Base-by-base conservation (phyloP, 1,284 basidiomycete species). In the Trichosporon inkin region DNA sequence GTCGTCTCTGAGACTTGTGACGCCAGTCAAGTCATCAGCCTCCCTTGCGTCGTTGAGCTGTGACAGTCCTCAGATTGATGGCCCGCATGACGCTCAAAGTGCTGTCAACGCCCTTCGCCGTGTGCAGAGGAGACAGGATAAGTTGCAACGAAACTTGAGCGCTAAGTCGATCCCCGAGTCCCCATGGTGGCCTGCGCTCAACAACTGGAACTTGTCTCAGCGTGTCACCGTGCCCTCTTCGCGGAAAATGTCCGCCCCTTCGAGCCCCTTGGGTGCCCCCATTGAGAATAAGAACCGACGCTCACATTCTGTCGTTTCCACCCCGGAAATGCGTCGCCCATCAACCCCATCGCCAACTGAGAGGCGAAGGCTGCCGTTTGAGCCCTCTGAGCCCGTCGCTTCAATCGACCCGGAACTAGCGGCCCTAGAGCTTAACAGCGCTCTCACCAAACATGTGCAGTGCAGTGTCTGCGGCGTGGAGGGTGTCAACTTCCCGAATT, bases 401-500 rank as follows among this genome's bases (percentile, higher is more conserved):
- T 38, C 65, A 0, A 73, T 73, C n/a, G 73, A 77, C 54, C 72
- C 72, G 0, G 67, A 63, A 16, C 62, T 77, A 4, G 72, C 73
- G 0, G 71, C 68, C 14, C 68, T 70, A 5, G 74, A 77, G 56
- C 62, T 74, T 14, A 64, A 68, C 10, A 68, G 65, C 14, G 65
- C 71, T 1, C 53, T 77, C 57, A 77, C 75, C 1, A 75, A 75
- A 52, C 70, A 74, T 49, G 69, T 72, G 13, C 61, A 54, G 8
- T 77, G 75, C 58, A 67, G 67, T 6, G 73, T 77, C 1, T 77
- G 75, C 58, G 60, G 56, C 8, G 66, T 67, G 8, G 58, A 66
- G 10, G 75, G 75, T 2, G 68, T 76, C 47, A 77, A 77, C 60
- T 76, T 75, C 41, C 75, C 75, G 16, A 71, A 73, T 57, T 77